These are phyloP conservation scores for Erigeron canadensis DNA, from an alignment of 129 eudicot genomes.

Conservation along the genomic window DNA sequence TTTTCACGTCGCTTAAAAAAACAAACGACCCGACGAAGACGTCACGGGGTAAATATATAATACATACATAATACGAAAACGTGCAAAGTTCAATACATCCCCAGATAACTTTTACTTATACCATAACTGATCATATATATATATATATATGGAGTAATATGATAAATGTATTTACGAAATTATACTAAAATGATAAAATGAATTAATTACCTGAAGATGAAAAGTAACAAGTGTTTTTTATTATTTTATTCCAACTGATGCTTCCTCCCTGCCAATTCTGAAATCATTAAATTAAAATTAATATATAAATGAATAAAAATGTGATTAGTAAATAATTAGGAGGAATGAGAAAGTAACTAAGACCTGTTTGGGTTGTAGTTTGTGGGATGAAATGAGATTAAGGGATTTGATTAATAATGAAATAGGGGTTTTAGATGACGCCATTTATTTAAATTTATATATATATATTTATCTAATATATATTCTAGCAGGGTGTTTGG, in stretches of 20 bases:
- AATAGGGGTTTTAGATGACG: slow-evolving; percentile 12
- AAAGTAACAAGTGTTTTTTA: slow-evolving; percentile 10
- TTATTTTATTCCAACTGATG: slow-evolving; percentile 10
- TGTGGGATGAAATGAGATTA: slow-evolving; percentile 24
- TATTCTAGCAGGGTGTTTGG: background rate
- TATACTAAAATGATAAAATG: too few relatives aligned
- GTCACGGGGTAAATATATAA: too few relatives aligned
- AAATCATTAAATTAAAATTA: background rate
- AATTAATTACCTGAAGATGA: slow-evolving; percentile 42
- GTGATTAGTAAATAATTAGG: background rate
- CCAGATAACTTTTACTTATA: too few relatives aligned
- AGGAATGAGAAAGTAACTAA: background rate
- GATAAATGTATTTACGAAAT: too few relatives aligned
- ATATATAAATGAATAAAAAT: background rate
- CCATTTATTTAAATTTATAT: background rate
- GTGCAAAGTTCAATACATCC: too few relatives aligned
- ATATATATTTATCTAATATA: background rate
- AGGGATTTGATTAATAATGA: slow-evolving; percentile 4
- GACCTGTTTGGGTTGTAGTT: background rate
- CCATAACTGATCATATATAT: too few relatives aligned
- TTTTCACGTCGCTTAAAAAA: too few relatives aligned
- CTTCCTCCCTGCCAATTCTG: slow-evolving; percentile 30
- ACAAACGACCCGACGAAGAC: too few relatives aligned
- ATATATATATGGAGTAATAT: too few relatives aligned
- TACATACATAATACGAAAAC: too few relatives aligned